Evolutionary conservation across 2,329 filamentous ascomycete genomes (phyloP).

Genomic region (Diplodia mutila): DNA sequence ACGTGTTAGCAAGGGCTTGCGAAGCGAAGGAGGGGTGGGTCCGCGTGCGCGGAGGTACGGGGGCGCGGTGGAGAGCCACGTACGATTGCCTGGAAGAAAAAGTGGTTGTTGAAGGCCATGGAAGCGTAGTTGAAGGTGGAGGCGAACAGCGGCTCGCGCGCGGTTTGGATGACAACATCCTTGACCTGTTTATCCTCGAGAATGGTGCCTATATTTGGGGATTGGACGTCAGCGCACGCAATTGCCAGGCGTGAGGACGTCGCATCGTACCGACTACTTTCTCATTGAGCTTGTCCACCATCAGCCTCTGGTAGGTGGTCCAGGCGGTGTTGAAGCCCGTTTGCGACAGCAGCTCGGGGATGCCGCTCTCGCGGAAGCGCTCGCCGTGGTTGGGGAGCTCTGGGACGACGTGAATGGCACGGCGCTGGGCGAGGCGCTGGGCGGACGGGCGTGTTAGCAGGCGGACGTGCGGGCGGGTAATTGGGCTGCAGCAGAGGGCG

Average conservation of each 20-base stretch:
- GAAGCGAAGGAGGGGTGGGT: constrained; percentile 26
- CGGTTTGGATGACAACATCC: constrained; percentile 72
- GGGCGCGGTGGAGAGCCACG: constrained; percentile 14
- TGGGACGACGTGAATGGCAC: constrained; percentile 51
- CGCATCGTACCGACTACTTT: constrained; percentile 67
- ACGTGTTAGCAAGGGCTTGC: constrained; percentile 28
- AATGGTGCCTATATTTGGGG: constrained; percentile 59
- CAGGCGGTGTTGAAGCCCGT: constrained; percentile 77
- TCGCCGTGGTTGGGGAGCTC: constrained; percentile 45
- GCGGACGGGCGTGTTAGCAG: constrained; percentile 8
- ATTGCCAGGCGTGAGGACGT: constrained; percentile 1
- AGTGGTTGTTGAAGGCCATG: constrained; percentile 90
- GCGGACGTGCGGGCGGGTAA: constrained; percentile 1
- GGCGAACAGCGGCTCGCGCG: constrained; percentile 77
- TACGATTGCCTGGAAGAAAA: constrained; percentile 71
- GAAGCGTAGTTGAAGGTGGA: constrained; percentile 93
- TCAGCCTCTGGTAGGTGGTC: constrained; percentile 76
- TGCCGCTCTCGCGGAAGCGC: constrained; percentile 54
- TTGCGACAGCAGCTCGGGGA: constrained; percentile 72
- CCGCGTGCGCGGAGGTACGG: not conserved
- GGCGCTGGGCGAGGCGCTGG: constrained; percentile 27
- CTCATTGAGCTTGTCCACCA: constrained; percentile 76
- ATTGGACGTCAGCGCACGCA: constrained; percentile 22
- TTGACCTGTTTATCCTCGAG: constrained; percentile 65
- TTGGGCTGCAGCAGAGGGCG: constrained; percentile 8